phyloP scores from a whole-genome alignment of 1,284 basidiomycete species.

The Ustilago esculenta region DNA sequence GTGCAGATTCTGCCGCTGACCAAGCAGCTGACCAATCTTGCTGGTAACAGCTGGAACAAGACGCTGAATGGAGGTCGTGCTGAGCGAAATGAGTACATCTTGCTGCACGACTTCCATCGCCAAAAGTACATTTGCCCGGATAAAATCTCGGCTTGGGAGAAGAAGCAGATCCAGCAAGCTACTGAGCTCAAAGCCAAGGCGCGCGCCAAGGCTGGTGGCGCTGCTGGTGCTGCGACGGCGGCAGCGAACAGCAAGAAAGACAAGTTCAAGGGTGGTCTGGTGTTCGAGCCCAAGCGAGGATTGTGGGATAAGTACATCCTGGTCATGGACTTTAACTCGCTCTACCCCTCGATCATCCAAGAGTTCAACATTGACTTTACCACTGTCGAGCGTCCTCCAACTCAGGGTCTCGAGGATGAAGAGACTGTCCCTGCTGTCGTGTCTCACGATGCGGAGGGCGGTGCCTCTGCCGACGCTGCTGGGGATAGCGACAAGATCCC shows the following conservation, averaged over 20 bases:
- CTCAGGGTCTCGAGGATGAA: constrained; percentile 70
- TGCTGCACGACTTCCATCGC: constrained; percentile 96
- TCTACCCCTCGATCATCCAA: constrained; percentile 99
- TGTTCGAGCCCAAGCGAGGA: constrained; percentile 95
- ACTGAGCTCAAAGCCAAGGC: constrained; percentile 45
- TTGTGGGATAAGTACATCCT: constrained; percentile 97
- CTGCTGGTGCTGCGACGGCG: constrained; percentile 36
- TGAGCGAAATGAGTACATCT: constrained; percentile 98
- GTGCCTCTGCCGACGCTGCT: constrained; percentile 19
- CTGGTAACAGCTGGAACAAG: constrained; percentile 88
- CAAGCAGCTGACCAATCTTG: constrained; percentile 93
- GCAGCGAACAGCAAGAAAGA: constrained; percentile 77
- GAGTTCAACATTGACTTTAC: constrained; percentile 99
- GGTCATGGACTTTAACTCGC: constrained; percentile 99
- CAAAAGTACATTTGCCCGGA: constrained; percentile 97
- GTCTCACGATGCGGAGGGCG: constrained; percentile 13
- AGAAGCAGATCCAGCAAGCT: constrained; percentile 60
- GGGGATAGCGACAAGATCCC: constrained; percentile 77
- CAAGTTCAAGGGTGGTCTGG: constrained; percentile 98
- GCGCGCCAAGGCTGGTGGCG: constrained; percentile 27
- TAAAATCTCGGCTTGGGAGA: constrained; percentile 79
- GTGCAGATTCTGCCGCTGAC: constrained; percentile 91
- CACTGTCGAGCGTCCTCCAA: constrained; percentile 77
- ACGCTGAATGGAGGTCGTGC: constrained; percentile 77
- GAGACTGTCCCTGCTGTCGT: constrained; percentile 2